A percentile compares a stretch with the other conserved stretches of the same genome.
phyloP scores from a whole-genome alignment of 495 filamentous ascomycete species.

The Penicillium ochrochloron region DNA sequence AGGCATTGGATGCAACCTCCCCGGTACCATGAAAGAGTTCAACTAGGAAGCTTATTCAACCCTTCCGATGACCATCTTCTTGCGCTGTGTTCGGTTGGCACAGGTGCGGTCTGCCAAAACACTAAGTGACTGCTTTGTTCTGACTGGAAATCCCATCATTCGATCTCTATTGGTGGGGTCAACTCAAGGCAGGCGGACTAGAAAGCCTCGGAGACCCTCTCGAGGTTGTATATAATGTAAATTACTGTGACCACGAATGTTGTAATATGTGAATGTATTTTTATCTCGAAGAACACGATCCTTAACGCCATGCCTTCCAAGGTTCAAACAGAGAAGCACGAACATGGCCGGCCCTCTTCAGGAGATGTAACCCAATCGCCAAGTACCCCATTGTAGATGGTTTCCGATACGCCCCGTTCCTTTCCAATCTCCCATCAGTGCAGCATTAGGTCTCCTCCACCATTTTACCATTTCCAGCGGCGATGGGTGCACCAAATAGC shows the following conservation, averaged over 20 bases:
- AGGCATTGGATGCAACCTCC: neutral
- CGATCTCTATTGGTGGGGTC: neutral
- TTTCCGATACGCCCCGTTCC: slow-evolving; percentile 37
- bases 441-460: slow-evolving; percentile 50
- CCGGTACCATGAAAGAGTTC: neutral
- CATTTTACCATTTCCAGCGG: slow-evolving; percentile 40
- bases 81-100: too few relatives aligned
- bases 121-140: neutral
- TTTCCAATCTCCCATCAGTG: slow-evolving; percentile 15
- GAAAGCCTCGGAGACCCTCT: neutral
- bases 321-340: slow-evolving; percentile 4
- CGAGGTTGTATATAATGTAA: neutral
- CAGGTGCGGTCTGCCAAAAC: neutral
- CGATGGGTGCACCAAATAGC: slow-evolving; percentile 55
- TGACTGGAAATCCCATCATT: neutral
- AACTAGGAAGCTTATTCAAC: neutral
- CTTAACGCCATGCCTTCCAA: slow-evolving; percentile 28
- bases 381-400: slow-evolving; percentile 20
- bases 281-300: slow-evolving; percentile 13
- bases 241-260: neutral
- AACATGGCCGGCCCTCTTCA: slow-evolving; percentile 4
- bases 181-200: neutral
- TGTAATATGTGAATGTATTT: slow-evolving; percentile 7
- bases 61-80: neutral
- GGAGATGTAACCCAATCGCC: slow-evolving; percentile 9